Evolutionary conservation across 345 rosid genomes (phyloP), one percentile per base, ranked within the genome.

Genomic region (Citrus inodora): DNA sequence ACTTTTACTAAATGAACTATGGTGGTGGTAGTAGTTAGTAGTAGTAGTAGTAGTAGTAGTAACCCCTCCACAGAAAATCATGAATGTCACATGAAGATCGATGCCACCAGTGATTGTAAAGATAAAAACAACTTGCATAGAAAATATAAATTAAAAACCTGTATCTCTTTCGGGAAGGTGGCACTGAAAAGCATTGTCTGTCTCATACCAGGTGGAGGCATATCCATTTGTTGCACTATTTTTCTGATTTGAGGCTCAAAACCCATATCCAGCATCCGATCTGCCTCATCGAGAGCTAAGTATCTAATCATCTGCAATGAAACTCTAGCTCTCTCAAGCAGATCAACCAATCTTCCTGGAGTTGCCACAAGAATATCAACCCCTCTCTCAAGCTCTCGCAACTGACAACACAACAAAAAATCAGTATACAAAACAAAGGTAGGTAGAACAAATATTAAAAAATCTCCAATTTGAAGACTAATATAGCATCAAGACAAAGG

Each of bases 251-350:
- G 99, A 37, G 99, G 99, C 87, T 96, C 99, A 88, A 96, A 96
- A 80, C 99, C 99, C 99, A 96, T 96, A 83, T 96, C 99, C 75
- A 96, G 84, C 99, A 96, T 96, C 76, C 99, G 87, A 87, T 96
- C 99, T 27, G 99, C 99, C 86, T 96, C 99, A 80, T 96, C 99
- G 46, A 96, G 90, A 61, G 98, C 98, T 85, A 96, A 85, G 67
- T 87, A 96, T 83, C 88, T 90, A 83, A 92, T 84, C 97, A 92
- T 90, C 83, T 94, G 97, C 80, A 96, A 80, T 2, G 98, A 94
- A 56, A 96, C 99, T 87, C 97, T 90, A 81, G 95, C 97, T 79
- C 99, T 90, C 90, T 96, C 99, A 56, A 96, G 87, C 87, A 94
- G 83, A 82, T 96, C 99, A 17, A 94, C 96, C 90, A 96, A 84